Base-by-base conservation (phyloP, 2,329 filamentous ascomycete species). In the Dactylellina drechsleri region DNA sequence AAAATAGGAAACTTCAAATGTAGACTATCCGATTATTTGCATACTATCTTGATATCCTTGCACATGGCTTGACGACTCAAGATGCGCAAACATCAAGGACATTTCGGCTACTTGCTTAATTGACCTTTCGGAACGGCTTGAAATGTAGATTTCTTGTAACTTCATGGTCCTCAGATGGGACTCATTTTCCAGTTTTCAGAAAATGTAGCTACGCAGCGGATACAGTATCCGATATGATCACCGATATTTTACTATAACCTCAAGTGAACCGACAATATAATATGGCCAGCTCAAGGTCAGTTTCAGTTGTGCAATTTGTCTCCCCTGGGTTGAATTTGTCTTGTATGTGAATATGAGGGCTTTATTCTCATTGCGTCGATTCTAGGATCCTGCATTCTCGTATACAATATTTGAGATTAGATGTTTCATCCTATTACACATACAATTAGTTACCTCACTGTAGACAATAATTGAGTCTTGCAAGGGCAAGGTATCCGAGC, bases 1-100 rank as follows among this genome's bases (percentile, higher is more conserved):
- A 20, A 64, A 74, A 67, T 16, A 58, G 62, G 70, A 74, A 74
- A 67, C 70, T 74, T 16, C 50, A 50, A 64, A 50, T 67, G 58
- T 53, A 62, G 57, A 67, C 52, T 43, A 54, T 36, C 2, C 5
- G 36, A 47, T 47, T 47, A 2, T 47, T 47, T 47, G 5, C 16
- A n/a, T 47, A 23, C 16, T 53, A 10, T 74, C 47, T 36, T 40
- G 50, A 41, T 10, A 36, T 60, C 56, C 31, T 64, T 58, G 28
- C 18, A 62, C 45, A 40, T 47, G 28, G 47, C 49, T 53, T 45
- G 41, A 53, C 62, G 62, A 56, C 70, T 74, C 50, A 62, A 64
- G 47, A 62, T 67, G 31, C 57, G 41, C 40, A 31, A 49, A 60
- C 47, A n/a, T 26, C 20, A 16, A 47, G 4, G n/a, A n/a, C 4